These are phyloP conservation scores for Aspergillus nidulans DNA, from an alignment of 495 filamentous ascomycete genomes.

Conservation along the genomic window DNA sequence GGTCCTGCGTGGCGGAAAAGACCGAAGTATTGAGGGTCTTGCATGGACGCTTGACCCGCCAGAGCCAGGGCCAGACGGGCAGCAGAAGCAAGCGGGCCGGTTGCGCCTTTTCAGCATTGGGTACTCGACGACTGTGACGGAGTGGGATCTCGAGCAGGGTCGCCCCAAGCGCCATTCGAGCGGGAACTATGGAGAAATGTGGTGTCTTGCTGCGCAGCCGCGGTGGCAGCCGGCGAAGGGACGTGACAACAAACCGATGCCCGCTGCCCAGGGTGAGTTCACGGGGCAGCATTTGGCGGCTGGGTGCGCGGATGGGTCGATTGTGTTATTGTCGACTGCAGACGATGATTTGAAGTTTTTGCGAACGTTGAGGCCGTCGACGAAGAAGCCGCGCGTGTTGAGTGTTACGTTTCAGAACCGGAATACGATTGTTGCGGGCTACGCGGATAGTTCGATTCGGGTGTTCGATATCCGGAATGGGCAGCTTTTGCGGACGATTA, in stretches of 20 bases:
- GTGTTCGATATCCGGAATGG: constrained; percentile 83
- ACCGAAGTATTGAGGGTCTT: constrained; percentile 82
- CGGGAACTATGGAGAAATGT: constrained; percentile 93
- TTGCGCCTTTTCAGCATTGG: constrained; percentile 94
- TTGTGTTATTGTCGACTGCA: constrained; percentile 80
- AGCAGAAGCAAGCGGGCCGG: constrained; percentile 60
- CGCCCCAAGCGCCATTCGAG: constrained; percentile 73
- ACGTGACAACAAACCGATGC: constrained; percentile 29
- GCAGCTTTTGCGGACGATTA: constrained; percentile 70
- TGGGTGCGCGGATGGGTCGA: constrained; percentile 86
- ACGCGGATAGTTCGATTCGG: constrained; percentile 86
- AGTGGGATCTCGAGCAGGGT: constrained; percentile 85
- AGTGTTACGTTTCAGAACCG: constrained; percentile 85
- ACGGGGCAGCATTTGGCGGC: constrained; percentile 72
- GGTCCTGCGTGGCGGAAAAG: constrained; percentile 76
- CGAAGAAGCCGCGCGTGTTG: constrained; percentile 79
- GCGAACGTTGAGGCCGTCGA: constrained; percentile 63
- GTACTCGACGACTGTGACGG: constrained; percentile 84
- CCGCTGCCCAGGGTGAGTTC: constrained; percentile 40
- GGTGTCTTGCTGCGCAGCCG: constrained; percentile 92
- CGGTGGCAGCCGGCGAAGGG: constrained; percentile 38
- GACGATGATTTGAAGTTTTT: constrained; percentile 73
- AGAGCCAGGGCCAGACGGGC: constrained; percentile 56
- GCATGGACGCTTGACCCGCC: constrained; percentile 87
- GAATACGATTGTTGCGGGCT: constrained; percentile 79